phyloP scores from a whole-genome alignment of 176 grass and related monocot species.

The Raddia distichophylla region DNA sequence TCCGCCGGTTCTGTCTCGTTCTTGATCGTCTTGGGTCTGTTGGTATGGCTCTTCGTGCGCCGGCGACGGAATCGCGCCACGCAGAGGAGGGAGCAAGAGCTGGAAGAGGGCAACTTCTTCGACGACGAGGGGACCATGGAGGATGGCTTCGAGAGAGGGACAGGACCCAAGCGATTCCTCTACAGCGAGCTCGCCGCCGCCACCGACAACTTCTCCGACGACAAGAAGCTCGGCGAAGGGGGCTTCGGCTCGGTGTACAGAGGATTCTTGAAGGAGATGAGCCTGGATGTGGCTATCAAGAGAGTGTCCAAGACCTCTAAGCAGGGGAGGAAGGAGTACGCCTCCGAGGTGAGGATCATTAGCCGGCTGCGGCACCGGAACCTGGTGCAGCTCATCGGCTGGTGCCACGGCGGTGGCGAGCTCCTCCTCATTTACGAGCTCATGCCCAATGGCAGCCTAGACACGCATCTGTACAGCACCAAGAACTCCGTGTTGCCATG shows the following conservation, averaged over 20 bases:
- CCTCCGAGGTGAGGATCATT: slow-evolving; percentile 22
- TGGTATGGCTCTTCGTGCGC: not conserved
- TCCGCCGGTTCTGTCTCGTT: not conserved
- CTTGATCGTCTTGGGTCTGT: not conserved
- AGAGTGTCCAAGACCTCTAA: too few relatives aligned
- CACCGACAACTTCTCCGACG: slow-evolving; percentile 34
- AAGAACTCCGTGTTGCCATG: slow-evolving; percentile 26
- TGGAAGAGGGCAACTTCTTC: slow-evolving; percentile 10
- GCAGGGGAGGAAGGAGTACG: too few relatives aligned
- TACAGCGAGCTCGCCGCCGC: slow-evolving; percentile 33
- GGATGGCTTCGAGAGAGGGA: slow-evolving; percentile 38
- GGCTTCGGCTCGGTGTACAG: slow-evolving; percentile 32
- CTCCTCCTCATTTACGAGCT: slow-evolving; percentile 14
- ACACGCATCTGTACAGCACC: too few relatives aligned
- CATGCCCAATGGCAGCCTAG: too few relatives aligned
- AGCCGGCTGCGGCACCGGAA: slow-evolving; percentile 60
- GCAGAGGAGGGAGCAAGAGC: not conserved
- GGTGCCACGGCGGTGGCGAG: slow-evolving; percentile 59
- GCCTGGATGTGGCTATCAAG: not conserved
- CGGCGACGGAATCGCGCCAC: not conserved
- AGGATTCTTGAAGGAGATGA: not conserved
- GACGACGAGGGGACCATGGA: slow-evolving; percentile 13
- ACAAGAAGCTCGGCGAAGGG: slow-evolving; percentile 34
- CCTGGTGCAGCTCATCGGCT: slow-evolving; percentile 68
- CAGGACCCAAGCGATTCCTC: slow-evolving; percentile 33